Base-by-base conservation (phyloP, 2,329 filamentous ascomycete species). In the Microdochium paspali region DNA sequence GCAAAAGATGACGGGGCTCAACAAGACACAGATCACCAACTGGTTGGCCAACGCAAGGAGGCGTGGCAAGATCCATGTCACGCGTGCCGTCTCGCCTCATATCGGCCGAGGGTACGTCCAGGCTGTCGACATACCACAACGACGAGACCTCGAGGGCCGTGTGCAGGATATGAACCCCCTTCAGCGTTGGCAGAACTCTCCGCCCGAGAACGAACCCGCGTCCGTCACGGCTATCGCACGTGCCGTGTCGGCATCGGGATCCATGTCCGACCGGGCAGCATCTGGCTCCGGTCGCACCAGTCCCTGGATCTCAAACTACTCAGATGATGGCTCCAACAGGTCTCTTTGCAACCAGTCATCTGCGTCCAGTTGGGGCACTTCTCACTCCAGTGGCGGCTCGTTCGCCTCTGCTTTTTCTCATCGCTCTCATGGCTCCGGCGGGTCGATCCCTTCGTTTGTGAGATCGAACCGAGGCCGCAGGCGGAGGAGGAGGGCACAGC, bases 31-130 rank as follows among this genome's bases (percentile, higher is more conserved):
- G 60, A 91, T 95, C 56, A 84, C 84, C 10, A 95, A 94, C 62
- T 95, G 90, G 90, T 79, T 95, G 44, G 90, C 90, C 50, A 95
- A 95, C 64, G 89, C 89, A 49, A 82, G 90, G 40, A 80, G 90
- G 48, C 78, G 90, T 52, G 84, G 87, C 56, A 95, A 95, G 68
- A 81, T 85, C 47, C 79, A 82, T 44, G 72, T 79, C 2, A 80
- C 80, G 44, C 76, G 84, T 53, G 81, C 79, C 25, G 80, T 76
- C 18, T 90, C 87, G 4, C 86, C 88, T 1, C 79, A 84, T 54
- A 69, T 84, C 43, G 76, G 80, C 24, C 76, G 73, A 52, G 74
- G 68, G 53, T 76, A 78, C 48, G 76, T 76, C 20, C 71, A 73
- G 48, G 79, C 83, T 4, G 83, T 95, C 51, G 82, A 90, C 52